Base-by-base conservation (phyloP, 2,329 filamentous ascomycete species). In the Coniochaeta ligniaria region DNA sequence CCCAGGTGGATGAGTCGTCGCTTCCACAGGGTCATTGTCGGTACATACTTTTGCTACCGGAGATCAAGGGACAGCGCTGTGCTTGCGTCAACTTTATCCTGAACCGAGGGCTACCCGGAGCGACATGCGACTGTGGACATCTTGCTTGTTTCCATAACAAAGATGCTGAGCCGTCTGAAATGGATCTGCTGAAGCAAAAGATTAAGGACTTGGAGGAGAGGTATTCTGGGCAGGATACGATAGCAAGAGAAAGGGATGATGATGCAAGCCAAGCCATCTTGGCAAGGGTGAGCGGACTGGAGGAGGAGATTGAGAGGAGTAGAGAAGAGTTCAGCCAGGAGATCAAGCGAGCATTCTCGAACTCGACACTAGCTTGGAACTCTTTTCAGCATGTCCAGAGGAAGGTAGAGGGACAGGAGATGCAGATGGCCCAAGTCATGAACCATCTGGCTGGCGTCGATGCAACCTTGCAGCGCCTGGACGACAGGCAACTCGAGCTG, bases 21-120 rank as follows among this genome's bases (percentile, higher is more conserved):
- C 75, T 86, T 24, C 83, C 83, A 16, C 76, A 79, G 65, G 83
- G 83, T 35, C 81, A 84, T 65, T 86, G 83, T 65, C 81, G 82
- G 62, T 86, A 82, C 66, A 85, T 86, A 63, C 70, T 86, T 33
- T 74, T 83, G 31, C 75, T 81, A 60, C 81, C 83, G 6, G 81
- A 83, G 66, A 75, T 83, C 69, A 83, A 80, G 65, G 83, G 83
- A 58, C 77, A 83, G 61, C 80, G 83, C 50, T 86, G 83, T 69
- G 83, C 79, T 52, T 86, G 83, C 66, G 80, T 83, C 63, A 76
- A 78, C 62, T 86, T 86, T 69, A 78, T 78, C 5, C 76, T 81
- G 61, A 85, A 84, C 69, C 76, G 74, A 58, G 69, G 74, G n/a
- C 73, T 81, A 12, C 83, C 83, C 1, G 79, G 82, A 41, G 80